These are phyloP conservation scores for Pseudognaphalium luteoalbum DNA, from an alignment of 129 eudicot genomes.

Conservation along the genomic window DNA sequence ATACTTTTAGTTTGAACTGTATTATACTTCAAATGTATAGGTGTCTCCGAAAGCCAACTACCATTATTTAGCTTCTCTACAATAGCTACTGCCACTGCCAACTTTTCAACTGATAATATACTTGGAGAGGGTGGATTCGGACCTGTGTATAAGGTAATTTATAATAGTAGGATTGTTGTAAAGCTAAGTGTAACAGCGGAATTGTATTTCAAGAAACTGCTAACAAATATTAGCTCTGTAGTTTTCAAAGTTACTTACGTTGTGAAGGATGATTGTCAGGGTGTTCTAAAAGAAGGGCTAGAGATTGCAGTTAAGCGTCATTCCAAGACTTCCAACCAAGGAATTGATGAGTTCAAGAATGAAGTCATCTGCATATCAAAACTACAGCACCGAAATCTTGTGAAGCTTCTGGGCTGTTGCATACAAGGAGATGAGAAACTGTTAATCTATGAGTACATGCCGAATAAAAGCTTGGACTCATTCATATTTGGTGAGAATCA, in stretches of 20 bases:
- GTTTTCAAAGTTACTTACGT: slow-evolving; percentile 4
- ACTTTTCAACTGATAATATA: slow-evolving; percentile 24
- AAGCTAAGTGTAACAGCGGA: background rate
- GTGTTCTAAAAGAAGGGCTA: slow-evolving; percentile 28
- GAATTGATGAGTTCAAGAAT: slow-evolving; percentile 12
- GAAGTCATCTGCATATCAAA: slow-evolving; percentile 18
- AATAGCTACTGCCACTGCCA: slow-evolving; percentile 31
- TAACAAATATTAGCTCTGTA: background rate
- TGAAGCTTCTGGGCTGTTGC: slow-evolving; percentile 38
- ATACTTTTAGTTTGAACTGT: background rate
- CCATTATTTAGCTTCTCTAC: slow-evolving; percentile 32
- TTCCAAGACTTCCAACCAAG: slow-evolving; percentile 10
- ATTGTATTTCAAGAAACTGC: too few relatives aligned
- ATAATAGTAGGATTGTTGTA: background rate
- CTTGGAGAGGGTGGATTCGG: slow-evolving; percentile 48
- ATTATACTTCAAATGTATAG: background rate
- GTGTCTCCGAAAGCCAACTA: slow-evolving; percentile 10
- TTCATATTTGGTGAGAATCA: slow-evolving; percentile 35
- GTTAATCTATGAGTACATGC: slow-evolving; percentile 41
- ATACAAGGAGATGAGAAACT: slow-evolving; percentile 31
- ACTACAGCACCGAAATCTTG: slow-evolving; percentile 45
- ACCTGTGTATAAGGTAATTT: slow-evolving; percentile 35
- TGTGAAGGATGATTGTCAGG: slow-evolving; percentile 25
- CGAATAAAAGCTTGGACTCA: slow-evolving; percentile 35
- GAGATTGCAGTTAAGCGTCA: background rate